Evolutionary conservation across 1,284 basidiomycete genomes (phyloP).

Genomic region (Sphaerobolus stellatus): DNA sequence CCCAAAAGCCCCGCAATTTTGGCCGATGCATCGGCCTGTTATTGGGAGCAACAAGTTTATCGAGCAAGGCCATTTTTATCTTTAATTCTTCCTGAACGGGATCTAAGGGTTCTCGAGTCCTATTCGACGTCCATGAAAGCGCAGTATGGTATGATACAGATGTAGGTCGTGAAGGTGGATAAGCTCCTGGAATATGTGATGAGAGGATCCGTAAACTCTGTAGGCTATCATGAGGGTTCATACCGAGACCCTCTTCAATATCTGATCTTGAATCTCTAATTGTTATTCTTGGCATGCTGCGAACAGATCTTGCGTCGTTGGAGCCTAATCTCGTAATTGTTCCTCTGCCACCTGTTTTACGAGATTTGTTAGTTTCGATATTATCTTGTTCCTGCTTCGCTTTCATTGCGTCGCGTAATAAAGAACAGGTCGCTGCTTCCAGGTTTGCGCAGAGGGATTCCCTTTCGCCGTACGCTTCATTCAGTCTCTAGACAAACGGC

Average conservation of each 20-base stretch:
- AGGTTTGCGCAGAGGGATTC: slow-evolving; percentile 57
- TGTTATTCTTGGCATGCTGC: neutral
- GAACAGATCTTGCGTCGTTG: neutral
- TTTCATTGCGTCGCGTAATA: slow-evolving; percentile 55
- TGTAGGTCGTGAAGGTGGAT: no score
- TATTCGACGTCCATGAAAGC: no score
- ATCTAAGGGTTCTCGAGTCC: no score
- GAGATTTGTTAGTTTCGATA: neutral
- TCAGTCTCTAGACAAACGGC: slow-evolving; percentile 44
- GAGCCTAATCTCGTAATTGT: no score
- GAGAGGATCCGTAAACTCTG: neutral
- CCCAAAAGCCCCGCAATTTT: slow-evolving; percentile 57
- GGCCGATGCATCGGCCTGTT: slow-evolving; percentile 62
- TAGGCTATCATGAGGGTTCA: neutral
- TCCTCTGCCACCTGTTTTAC: neutral
- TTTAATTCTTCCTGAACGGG: no score
- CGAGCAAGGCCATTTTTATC: slow-evolving; percentile 30
- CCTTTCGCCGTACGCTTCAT: slow-evolving; percentile 60
- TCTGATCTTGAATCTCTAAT: neutral
- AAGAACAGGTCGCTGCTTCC: slow-evolving; percentile 59
- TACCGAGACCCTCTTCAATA: neutral
- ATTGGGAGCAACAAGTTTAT: slow-evolving; percentile 54
- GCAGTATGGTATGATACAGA: no score
- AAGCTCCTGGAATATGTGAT: neutral
- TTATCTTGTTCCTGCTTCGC: slow-evolving; percentile 28